phyloP scores from a whole-genome alignment of 306 rosid genomes.

The Trifolium pratense region DNA sequence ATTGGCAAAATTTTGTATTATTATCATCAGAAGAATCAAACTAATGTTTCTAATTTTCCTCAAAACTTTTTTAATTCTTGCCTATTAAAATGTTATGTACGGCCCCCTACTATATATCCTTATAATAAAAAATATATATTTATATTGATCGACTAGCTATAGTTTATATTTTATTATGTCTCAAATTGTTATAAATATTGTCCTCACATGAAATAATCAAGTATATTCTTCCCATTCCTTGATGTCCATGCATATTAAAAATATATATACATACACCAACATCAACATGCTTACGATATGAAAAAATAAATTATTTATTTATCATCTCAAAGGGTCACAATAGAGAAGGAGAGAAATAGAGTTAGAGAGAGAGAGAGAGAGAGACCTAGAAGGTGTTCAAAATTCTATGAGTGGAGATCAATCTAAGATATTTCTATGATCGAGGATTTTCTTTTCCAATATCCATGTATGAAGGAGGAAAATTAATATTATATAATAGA shows the following conservation, averaged over 20 bases:
- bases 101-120: slow-evolving; percentile 25
- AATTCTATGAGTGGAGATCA: slow-evolving; percentile 43
- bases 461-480: slow-evolving; percentile 35
- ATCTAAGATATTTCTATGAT: slow-evolving; percentile 32
- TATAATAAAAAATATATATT: slow-evolving; percentile 26
- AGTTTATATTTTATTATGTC: slow-evolving; percentile 29
- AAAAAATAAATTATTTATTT: slow-evolving; percentile 44
- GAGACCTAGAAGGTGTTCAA: slow-evolving; percentile 19
- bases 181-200: slow-evolving; percentile 35
- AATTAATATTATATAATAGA: slow-evolving; percentile 24
- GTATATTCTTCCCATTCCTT: slow-evolving; percentile 54
- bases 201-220: slow-evolving; percentile 57
- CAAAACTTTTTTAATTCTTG: not conserved
- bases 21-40: slow-evolving; percentile 35
- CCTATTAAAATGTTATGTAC: slow-evolving; percentile 16
- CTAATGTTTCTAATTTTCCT: slow-evolving; percentile 36
- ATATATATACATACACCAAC: slow-evolving; percentile 9
- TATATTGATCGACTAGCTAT: not conserved
- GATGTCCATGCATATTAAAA: slow-evolving; percentile 51
- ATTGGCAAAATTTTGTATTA: slow-evolving; percentile 12
- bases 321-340: slow-evolving; percentile 40
- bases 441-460: slow-evolving; percentile 27
- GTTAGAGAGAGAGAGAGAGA: not conserved
- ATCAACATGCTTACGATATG: slow-evolving; percentile 45
- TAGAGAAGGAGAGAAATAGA: not conserved